Conservation (phyloP, 148 eudicot species). For the Cornus florida region DNA sequence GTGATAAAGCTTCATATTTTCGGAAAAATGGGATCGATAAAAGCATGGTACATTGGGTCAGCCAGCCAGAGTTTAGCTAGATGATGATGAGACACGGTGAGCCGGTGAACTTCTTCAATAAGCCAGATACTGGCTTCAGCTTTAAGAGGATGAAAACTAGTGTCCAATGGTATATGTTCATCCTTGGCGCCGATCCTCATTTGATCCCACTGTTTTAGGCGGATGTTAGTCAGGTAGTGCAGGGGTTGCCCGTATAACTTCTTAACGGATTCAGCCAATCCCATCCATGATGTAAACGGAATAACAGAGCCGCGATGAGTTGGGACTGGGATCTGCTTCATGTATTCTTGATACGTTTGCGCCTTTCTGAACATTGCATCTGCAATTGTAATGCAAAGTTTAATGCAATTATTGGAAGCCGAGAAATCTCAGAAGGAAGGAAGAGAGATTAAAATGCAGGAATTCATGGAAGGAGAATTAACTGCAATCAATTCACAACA, state of each 20-base stretch:
- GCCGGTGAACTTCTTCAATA: slow-evolving; percentile 73
- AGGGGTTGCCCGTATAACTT: slow-evolving; percentile 68
- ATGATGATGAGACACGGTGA: slow-evolving; percentile 51
- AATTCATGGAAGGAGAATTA: no score
- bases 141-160: slow-evolving; percentile 62
- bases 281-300: slow-evolving; percentile 70
- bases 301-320: slow-evolving; percentile 52
- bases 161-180: slow-evolving; percentile 49
- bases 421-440: not conserved
- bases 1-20: slow-evolving; percentile 27
- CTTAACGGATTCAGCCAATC: slow-evolving; percentile 64
- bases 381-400: slow-evolving; percentile 21
- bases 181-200: slow-evolving; percentile 54
- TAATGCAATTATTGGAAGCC: not conserved
- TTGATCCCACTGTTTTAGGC: slow-evolving; percentile 62
- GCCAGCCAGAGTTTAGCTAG: slow-evolving; percentile 55
- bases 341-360: slow-evolving; percentile 72
- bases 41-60: slow-evolving; percentile 51
- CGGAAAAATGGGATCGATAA: slow-evolving; percentile 58
- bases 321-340: slow-evolving; percentile 69
- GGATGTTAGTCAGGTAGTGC: slow-evolving; percentile 71
- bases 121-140: slow-evolving; percentile 80
- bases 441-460: not conserved
- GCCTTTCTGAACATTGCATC: slow-evolving; percentile 47
- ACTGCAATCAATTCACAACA: no score